Conservation (phyloP, 768 basidiomycete species). For the Termitomyces sp. region DNA sequence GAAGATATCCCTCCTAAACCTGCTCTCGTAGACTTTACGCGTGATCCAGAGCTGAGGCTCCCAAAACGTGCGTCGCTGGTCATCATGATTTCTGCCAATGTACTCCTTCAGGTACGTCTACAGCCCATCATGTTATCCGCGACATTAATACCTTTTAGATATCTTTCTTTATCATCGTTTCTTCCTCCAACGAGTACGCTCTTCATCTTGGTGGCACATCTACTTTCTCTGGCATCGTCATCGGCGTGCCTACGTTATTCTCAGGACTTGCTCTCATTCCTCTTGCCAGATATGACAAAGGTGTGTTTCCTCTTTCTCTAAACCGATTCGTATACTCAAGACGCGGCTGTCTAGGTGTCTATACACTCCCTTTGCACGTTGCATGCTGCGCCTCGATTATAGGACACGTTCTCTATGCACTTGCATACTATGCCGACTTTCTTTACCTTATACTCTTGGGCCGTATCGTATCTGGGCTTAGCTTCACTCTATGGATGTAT, state of each 20-base stretch:
- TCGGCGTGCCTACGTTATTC: conserved; percentile 64
- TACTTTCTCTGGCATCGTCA: conserved; percentile 65
- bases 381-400: conserved; percentile 47
- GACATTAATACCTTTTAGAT: conserved; percentile 30
- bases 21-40: not conserved
- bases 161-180: conserved; percentile 66
- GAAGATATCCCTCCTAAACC: not conserved
- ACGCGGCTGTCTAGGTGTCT: conserved; percentile 36
- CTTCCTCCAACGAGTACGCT: conserved; percentile 60
- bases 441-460: conserved; percentile 70
- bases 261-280: conserved; percentile 56
- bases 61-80: conserved; percentile 41
- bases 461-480: conserved; percentile 58
- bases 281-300: conserved; percentile 50
- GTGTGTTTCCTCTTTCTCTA: conserved; percentile 23
- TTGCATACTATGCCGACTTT: conserved; percentile 53
- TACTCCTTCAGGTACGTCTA: conserved; percentile 17
- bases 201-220: conserved; percentile 58
- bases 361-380: conserved; percentile 48
- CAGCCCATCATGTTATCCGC: not conserved
- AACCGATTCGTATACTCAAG: not conserved
- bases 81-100: conserved; percentile 39
- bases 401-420: conserved; percentile 56
- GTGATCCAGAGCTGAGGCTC: conserved; percentile 38
- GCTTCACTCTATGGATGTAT: conserved; percentile 65